Conservation (phyloP, 164 flowering plant species). For the Kalanchoe fedtschenkoi region DNA sequence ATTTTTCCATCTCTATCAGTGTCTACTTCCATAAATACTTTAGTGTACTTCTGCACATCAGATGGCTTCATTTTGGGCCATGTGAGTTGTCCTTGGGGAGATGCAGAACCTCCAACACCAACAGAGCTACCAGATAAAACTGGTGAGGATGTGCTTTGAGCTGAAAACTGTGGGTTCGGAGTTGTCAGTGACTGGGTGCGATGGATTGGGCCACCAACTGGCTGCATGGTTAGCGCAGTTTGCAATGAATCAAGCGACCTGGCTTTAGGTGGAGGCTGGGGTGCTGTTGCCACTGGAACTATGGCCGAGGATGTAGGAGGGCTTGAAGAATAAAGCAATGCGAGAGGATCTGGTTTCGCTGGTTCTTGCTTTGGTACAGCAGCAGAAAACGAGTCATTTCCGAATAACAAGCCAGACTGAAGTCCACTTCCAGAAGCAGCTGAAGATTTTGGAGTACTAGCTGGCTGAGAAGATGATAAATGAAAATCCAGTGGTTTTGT, state of each 20-base stretch:
- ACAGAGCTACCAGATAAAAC: constrained; percentile 32
- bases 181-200: constrained; percentile 22
- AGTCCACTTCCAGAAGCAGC: constrained; percentile 59
- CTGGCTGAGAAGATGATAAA: constrained; percentile 23
- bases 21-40: constrained; percentile 85
- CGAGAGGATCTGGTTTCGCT: constrained; percentile 29
- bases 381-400: constrained; percentile 60
- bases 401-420: constrained; percentile 45
- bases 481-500: constrained; percentile 24
- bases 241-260: constrained; percentile 48
- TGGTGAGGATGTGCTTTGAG: constrained; percentile 26
- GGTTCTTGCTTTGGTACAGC: constrained; percentile 14
- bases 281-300: constrained; percentile 29
- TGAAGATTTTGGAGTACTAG: constrained; percentile 30
- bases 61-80: constrained; percentile 94
- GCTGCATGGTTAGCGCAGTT: constrained; percentile 33
- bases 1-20: constrained; percentile 90
- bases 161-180: constrained; percentile 30
- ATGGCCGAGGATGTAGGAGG: constrained; percentile 33
- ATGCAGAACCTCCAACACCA: constrained; percentile 32
- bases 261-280: constrained; percentile 42
- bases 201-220: constrained; percentile 35
- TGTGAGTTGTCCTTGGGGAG: constrained; percentile 40
- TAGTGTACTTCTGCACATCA: constrained; percentile 74
- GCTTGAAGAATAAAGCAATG: constrained; percentile 24